These are phyloP conservation scores for Cytospora mali DNA, from an alignment of 2,329 filamentous ascomycete genomes.

Conservation along the genomic window DNA sequence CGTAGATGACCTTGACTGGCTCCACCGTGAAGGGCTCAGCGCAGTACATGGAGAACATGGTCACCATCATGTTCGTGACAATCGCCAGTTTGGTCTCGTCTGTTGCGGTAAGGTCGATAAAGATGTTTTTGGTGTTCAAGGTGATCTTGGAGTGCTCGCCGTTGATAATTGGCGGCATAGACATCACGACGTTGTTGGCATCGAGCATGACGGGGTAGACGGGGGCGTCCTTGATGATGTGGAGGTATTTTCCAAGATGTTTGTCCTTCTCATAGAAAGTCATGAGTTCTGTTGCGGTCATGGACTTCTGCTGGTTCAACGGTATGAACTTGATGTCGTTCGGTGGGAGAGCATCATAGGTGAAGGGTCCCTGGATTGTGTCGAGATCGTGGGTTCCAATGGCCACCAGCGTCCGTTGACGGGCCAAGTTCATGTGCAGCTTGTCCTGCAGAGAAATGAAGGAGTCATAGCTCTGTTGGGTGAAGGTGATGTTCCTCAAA, in stretches of 20 bases:
- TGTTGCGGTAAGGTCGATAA: conserved; percentile 96
- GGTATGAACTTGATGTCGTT: conserved; percentile 89
- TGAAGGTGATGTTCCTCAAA: conserved; percentile 88
- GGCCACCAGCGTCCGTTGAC: conserved; percentile 90
- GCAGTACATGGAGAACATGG: conserved; percentile 96
- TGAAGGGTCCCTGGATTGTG: conserved; percentile 91
- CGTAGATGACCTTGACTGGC: conserved; percentile 87
- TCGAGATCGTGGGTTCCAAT: conserved; percentile 98
- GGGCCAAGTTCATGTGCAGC: conserved; percentile 92
- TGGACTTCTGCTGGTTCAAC: conserved; percentile 86
- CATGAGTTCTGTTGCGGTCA: conserved; percentile 90
- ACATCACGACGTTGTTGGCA: conserved; percentile 82
- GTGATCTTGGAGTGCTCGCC: conserved; percentile 96
- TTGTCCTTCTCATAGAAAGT: conserved; percentile 93
- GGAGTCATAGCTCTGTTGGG: conserved; percentile 86
- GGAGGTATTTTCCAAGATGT: conserved; percentile 85
- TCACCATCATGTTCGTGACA: conserved; percentile 90
- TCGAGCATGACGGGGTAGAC: conserved; percentile 97
- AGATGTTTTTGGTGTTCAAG: conserved; percentile 85
- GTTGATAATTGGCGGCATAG: conserved; percentile 97
- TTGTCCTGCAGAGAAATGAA: conserved; percentile 99
- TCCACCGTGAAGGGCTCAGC: conserved; percentile 89
- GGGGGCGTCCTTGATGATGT: conserved; percentile 91
- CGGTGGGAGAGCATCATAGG: conserved; percentile 90
- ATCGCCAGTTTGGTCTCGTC: conserved; percentile 97